Base-by-base conservation (phyloP, 805 yeast genomes). In the Candida cerambycidarum region DNA sequence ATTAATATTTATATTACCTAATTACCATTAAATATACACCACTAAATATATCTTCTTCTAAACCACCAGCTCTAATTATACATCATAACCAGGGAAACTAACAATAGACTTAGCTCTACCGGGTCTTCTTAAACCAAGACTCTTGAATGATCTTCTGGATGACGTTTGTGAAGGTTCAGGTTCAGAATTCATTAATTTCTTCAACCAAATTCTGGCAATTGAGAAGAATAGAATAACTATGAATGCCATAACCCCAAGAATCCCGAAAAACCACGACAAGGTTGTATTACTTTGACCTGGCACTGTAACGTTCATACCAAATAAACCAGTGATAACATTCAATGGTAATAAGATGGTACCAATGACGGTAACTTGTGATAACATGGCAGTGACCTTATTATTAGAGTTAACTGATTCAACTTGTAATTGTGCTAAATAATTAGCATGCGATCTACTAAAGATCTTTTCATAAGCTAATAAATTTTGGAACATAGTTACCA, bases 401-500 rank as follows among this genome's bases (percentile, higher is more conserved):
- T 87, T 89, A 30, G 96, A 78, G 56, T 85, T 77, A 60, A 92
- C 89, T 0, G 95, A 84, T 63, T 89, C 95, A 32, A 92, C 97
- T 65, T 90, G 97, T 53, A 92, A 70, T 58, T 89, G 97, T 0
- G 97, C 97, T 61, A 92, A 71, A 62, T 92, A 92, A 57, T 90
- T 92, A 13, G 96, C 77, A 61, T 92, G 97, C 1, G 95, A 84
- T 53, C 97, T 78, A 34, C 95, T 82, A 59, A 92, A 85, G 55
- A 92, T 92, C 75, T 90, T 90, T 61, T 92, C 99, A 59, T 89
- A 90, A 3, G 95, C 86, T 32, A 83, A 65, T 59, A 92, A 74
- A 57, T 89, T 90, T 67, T 89, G 97, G 64, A 81, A 85, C 97
- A 92, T 92, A 13, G 98, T 92, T 45, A 90, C 82, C 56, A 92